Conservation (phyloP, 768 basidiomycete species). For the Boletus edulis region DNA sequence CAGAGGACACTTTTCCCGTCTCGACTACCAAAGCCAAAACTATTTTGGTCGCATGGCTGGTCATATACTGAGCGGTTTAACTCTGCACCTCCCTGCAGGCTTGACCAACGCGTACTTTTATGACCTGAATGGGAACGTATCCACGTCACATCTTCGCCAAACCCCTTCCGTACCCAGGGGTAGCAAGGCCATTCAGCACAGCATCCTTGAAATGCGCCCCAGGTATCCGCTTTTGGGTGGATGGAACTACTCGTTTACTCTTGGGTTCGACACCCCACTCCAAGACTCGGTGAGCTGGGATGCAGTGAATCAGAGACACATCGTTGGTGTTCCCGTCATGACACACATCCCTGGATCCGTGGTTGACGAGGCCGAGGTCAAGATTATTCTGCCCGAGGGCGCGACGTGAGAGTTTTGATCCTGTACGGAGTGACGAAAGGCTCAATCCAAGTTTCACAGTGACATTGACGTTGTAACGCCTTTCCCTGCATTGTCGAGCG, state of each 20-base stretch:
- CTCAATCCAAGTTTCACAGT: conserved; percentile 40
- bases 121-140: conserved; percentile 94
- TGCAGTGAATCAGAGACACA: conserved; percentile 58
- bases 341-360: conserved; percentile 78
- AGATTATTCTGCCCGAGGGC: conserved; percentile 89
- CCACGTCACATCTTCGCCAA: conserved; percentile 81
- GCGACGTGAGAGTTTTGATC: conserved; percentile 63
- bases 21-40: conserved; percentile 76
- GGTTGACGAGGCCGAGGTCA: conserved; percentile 75
- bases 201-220: conserved; percentile 79
- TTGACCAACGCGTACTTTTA: conserved; percentile 85
- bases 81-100: conserved; percentile 79
- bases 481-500: conserved; percentile 67
- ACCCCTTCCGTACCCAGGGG: conserved; percentile 63
- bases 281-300: conserved; percentile 70
- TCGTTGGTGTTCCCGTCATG: conserved; percentile 83
- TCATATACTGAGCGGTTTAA: conserved; percentile 70
- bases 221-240: conserved; percentile 93
- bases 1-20: conserved; percentile 93
- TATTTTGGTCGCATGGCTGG: conserved; percentile 66
- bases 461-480: conserved; percentile 76
- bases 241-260: conserved; percentile 95
- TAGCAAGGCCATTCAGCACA: conserved; percentile 50
- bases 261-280: conserved; percentile 91
- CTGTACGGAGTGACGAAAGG: conserved; percentile 11